A percentile compares a stretch with the other conserved stretches of the same genome.
phyloP scores from a whole-genome alignment of 2,329 filamentous ascomycete species.

The Chaetomiaceae sp. region DNA sequence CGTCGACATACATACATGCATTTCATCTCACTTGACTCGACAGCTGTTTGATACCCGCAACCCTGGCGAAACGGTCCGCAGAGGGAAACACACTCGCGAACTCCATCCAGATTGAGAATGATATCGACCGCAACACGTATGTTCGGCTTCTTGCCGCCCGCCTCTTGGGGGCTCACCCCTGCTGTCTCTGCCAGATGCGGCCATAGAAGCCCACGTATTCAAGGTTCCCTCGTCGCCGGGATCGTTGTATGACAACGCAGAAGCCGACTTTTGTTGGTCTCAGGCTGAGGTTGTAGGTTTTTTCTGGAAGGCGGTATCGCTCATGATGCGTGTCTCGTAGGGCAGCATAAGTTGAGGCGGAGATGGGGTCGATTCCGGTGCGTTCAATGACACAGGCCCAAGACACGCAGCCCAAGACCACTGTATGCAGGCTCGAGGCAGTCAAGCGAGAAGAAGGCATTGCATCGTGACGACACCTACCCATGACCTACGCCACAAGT shows the following conservation, averaged over 20 bases:
- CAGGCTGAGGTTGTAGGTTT: neutral
- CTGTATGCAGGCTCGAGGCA: neutral
- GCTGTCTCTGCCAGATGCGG: neutral
- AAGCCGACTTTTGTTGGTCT: neutral
- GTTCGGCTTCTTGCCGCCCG: neutral
- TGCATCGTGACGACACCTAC: neutral
- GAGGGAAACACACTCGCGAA: neutral
- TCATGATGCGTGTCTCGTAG: neutral
- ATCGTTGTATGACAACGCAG: neutral
- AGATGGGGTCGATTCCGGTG: too few relatives aligned
- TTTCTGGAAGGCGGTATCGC: neutral
- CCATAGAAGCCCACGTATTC: neutral
- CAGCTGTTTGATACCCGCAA: constrained; percentile 19
- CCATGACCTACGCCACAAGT: too few relatives aligned
- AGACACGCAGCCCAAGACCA: too few relatives aligned
- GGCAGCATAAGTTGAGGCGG: neutral
- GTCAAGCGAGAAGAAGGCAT: neutral
- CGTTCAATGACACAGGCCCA: too few relatives aligned
- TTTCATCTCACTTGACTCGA: constrained; percentile 27
- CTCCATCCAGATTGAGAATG: neutral
- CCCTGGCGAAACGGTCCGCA: constrained; percentile 16
- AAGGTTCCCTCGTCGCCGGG: neutral
- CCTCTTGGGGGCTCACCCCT: neutral
- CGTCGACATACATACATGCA: constrained; percentile 25
- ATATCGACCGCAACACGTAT: neutral